phyloP scores from a whole-genome alignment of 1,284 basidiomycete species.

The Golubevia pallescens region DNA sequence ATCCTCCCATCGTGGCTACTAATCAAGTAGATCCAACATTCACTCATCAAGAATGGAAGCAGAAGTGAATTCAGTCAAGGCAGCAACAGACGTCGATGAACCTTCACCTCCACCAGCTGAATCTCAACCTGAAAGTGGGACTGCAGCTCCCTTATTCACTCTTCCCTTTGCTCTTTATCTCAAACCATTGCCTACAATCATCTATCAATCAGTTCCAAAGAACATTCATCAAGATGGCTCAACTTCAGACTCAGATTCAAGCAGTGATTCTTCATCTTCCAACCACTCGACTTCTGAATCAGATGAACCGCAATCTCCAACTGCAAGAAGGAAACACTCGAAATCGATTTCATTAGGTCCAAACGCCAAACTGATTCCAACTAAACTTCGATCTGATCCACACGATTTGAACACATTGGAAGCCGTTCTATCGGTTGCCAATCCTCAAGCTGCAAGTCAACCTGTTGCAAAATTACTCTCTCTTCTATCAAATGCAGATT shows the following conservation, averaged over 20 bases:
- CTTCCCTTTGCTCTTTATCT: conserved; percentile 49
- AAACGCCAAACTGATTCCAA: too few species aligned
- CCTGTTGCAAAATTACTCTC: conserved; percentile 34
- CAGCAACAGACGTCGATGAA: too few species aligned
- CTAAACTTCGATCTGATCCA: too few species aligned
- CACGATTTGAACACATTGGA: too few species aligned
- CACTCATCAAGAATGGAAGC: too few species aligned
- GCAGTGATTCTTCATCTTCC: conserved; percentile 6
- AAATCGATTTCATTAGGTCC: conserved; percentile 20
- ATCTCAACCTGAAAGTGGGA: too few species aligned
- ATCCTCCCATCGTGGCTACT: too few species aligned
- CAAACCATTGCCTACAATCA: conserved; percentile 40
- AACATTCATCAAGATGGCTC: conserved; percentile 12
- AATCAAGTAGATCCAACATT: too few species aligned
- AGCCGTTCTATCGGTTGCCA: too few species aligned
- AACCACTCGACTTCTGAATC: neutral
- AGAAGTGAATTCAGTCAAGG: too few species aligned
- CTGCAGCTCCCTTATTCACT: conserved; percentile 25
- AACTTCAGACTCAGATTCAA: conserved; percentile 18
- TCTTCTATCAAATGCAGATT: conserved; percentile 45
- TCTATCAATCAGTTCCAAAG: conserved; percentile 28
- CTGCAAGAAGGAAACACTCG: conserved; percentile 3
- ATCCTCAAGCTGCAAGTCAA: neutral
- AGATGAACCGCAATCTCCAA: too few species aligned
- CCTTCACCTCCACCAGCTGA: too few species aligned